Percentiles rank a stretch among this genome's conserved stretches.
Evolutionary conservation across 1,284 basidiomycete genomes (phyloP).

Genomic region (Trametes versicolor): DNA sequence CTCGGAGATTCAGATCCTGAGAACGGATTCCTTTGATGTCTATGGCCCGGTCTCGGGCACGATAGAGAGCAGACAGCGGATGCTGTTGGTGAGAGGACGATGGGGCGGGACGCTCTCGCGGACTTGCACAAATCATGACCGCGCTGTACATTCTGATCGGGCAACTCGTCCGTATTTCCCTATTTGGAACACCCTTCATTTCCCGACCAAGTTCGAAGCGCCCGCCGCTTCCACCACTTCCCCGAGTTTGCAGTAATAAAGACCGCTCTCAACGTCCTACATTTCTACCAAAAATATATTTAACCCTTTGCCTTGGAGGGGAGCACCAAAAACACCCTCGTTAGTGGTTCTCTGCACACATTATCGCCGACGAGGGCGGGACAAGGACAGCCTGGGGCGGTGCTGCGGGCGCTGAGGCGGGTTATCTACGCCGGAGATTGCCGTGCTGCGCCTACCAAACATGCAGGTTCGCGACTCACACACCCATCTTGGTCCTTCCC

Average conservation of each 20-base stretch:
- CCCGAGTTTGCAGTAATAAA: neutral
- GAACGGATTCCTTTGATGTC: neutral
- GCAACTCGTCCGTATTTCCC: conserved; percentile 4
- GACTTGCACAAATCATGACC: conserved; percentile 12
- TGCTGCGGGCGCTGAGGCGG: neutral
- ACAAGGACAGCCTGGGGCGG: neutral
- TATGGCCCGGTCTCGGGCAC: neutral
- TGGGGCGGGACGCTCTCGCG: neutral
- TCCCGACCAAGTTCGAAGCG: conserved; percentile 12
- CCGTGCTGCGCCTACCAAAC: conserved; percentile 18
- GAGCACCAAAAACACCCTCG: neutral
- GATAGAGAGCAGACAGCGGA: neutral
- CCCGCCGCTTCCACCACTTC: neutral
- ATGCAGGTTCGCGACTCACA: neutral
- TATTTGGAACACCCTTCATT: conserved; percentile 12
- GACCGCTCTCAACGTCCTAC: neutral
- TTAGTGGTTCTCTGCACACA: neutral
- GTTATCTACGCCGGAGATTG: conserved; percentile 17
- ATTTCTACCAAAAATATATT: too few species aligned
- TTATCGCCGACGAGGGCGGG: neutral
- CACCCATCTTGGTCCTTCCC: neutral
- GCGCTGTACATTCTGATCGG: conserved; percentile 23
- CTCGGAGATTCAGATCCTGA: neutral
- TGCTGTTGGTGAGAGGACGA: neutral
- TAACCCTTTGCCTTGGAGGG: too few species aligned